Evolutionary conservation across 805 yeast genomes (phyloP), one percentile per base, ranked within the genome.

Genomic region (Metschnikowia cerradonensis): DNA sequence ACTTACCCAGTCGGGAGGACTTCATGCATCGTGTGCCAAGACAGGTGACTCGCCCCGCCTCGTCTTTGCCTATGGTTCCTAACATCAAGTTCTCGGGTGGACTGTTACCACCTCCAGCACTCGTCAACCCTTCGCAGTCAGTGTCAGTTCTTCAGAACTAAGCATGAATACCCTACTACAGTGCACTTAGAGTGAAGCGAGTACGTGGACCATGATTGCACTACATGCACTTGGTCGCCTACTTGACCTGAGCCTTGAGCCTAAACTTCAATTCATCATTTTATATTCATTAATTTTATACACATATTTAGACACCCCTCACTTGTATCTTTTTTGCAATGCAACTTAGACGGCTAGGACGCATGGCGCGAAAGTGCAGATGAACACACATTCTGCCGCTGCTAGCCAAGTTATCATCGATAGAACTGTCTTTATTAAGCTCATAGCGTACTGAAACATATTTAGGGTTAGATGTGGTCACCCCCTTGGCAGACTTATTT

Each of bases 71-170:
- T 20, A 43, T 22, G 19, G 39, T 47, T n/a, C 39, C 49, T 0
- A 20, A n/a, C 8, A 23, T 47, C 42, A 20, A 40, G 20, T 14
- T 43, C 23, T 6, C 39, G 1, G 34, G 40, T 6, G 33, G 41
- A 11, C 34, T 38, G 17, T 40, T 50, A 23, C 48, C 51, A 1
- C 51, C 51, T 3, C 45, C 45, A 4, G 37, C 41, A 19, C 30
- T 47, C 10, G 22, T 40, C 22, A 50, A 37, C 19, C 20, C 35
- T n/a, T 37, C 35, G 36, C 44, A 50, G 37, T 35, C 39, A 11
- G 39, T 43, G 26, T 43, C 47, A 3, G 47, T 44, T 11, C 40
- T 44, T 13, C 47, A 44, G 34, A 35, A 44, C 32, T 44, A 36
- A 35, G 33, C 6, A 14, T 7, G 31, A 23, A 3, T 26, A 8